Evolutionary conservation across 805 yeast species (phyloP).

Genomic region (Lachancea meyersii): DNA sequence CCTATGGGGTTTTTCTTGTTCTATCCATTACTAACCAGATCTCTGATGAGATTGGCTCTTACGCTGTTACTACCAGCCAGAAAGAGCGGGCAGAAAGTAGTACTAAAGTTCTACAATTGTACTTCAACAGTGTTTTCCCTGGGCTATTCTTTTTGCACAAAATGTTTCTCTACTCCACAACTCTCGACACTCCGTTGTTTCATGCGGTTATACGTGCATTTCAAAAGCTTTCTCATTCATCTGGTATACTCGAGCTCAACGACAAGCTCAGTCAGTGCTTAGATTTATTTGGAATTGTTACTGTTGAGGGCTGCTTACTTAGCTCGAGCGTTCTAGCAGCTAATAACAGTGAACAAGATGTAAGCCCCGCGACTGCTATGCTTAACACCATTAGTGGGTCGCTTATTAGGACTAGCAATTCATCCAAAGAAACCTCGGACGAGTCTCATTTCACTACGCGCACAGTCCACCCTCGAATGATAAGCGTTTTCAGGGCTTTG

Average conservation of each 20-base stretch:
- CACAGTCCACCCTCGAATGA: conserved; percentile 56
- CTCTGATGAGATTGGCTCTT: conserved; percentile 63
- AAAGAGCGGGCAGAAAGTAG: conserved; percentile 11
- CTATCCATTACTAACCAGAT: conserved; percentile 46
- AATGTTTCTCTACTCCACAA: conserved; percentile 49
- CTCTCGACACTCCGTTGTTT: conserved; percentile 66
- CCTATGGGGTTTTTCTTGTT: conserved; percentile 57
- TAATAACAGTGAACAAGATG: background rate
- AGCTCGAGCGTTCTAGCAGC: conserved; percentile 42
- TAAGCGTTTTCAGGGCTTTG: conserved; percentile 72
- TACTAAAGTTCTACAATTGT: conserved; percentile 13
- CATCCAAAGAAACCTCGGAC: background rate
- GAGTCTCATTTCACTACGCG: conserved; percentile 32
- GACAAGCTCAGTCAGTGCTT: conserved; percentile 54
- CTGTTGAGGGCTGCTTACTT: conserved; percentile 40
- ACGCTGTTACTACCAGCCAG: conserved; percentile 40
- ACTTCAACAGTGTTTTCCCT: conserved; percentile 36
- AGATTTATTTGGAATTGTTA: conserved; percentile 39
- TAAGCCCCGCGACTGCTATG: conserved; percentile 9
- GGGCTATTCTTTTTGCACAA: conserved; percentile 41
- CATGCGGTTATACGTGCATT: conserved; percentile 62
- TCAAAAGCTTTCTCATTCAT: conserved; percentile 75
- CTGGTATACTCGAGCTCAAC: conserved; percentile 62
- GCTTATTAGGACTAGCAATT: conserved; percentile 12
- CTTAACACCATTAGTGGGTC: conserved; percentile 23